These are phyloP conservation scores for Aspergillus sp. DNA, from an alignment of 2,329 filamentous ascomycete species.

Conservation along the genomic window DNA sequence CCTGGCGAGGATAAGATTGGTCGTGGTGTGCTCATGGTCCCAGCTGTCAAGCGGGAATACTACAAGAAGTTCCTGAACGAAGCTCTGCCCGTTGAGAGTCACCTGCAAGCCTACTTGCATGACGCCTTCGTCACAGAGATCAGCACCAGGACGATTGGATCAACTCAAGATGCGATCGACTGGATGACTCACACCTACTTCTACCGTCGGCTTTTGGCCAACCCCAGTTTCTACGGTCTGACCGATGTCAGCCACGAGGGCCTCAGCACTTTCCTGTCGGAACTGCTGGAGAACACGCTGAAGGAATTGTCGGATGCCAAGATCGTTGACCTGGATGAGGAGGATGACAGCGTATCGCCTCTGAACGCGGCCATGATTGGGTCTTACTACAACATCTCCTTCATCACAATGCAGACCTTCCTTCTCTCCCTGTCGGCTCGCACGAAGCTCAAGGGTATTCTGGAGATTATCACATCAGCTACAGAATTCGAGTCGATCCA, in stretches of 20 bases:
- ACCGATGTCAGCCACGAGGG: conserved; percentile 87
- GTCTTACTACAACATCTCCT: conserved; percentile 98
- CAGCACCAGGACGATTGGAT: conserved; percentile 92
- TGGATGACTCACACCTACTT: conserved; percentile 99
- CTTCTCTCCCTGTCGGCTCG: conserved; percentile 82
- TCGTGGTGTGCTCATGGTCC: conserved; percentile 94
- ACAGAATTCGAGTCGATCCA: conserved; percentile 96
- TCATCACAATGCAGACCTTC: conserved; percentile 99
- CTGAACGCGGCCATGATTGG: conserved; percentile 97
- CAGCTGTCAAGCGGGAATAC: conserved; percentile 90
- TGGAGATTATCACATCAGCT: conserved; percentile 95
- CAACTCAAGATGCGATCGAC: conserved; percentile 94
- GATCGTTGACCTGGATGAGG: conserved; percentile 93
- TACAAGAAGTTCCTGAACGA: conserved; percentile 99
- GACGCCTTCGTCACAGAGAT: conserved; percentile 98
- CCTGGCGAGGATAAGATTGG: conserved; percentile 76
- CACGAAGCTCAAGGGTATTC: conserved; percentile 93
- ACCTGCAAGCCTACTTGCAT: conserved; percentile 85
- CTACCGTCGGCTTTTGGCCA: conserved; percentile 89
- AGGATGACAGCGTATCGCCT: conserved; percentile 84
- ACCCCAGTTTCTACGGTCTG: conserved; percentile 94
- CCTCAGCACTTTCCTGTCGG: conserved; percentile 90
- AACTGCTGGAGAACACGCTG: conserved; percentile 88
- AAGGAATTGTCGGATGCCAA: conserved; percentile 90
- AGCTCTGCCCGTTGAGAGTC: conserved; percentile 91